Base-by-base conservation (phyloP, 352 stramenopile species). In the Globisporangium paroecandrum region DNA sequence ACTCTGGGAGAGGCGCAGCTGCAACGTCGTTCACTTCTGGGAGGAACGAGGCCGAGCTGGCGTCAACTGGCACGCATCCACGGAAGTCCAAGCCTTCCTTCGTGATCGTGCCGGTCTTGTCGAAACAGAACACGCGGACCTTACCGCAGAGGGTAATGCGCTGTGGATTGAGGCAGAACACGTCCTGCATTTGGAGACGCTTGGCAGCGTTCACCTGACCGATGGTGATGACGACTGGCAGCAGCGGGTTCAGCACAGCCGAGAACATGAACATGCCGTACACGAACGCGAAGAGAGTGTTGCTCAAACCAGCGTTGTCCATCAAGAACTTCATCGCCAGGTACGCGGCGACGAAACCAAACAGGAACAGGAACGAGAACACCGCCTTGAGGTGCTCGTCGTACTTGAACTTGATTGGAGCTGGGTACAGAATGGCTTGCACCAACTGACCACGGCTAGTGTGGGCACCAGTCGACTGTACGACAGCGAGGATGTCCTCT, bases 41-140 rank as follows among this genome's bases (percentile, higher is more conserved):
- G 22, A 74, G 63, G 70, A 89, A 87, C 34, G 85, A 74, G 13
- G 77, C 88, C 20, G 32, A 10, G 8, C 24, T 25, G 20, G 51
- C 20, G 34, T 75, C 65, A 18, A 90, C 75, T 0, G 81, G 81
- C n/a, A 89, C 66, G 34, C 80, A 85, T 38, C 80, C 87, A 62
- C 87, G 68, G 70, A 94, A 97, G 61, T 97, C 84, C 6, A 98
- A 71, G 2, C 92, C 92, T 61, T 97, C 79, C 65, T 97, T 94
- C 22, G 92, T 98, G 57, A 98, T 83, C 20, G 92, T 98, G 7
- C 92, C 92, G 0, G 92, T 98, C 72, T 98, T 98, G 79, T 98
- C 92, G 71, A 98, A 98, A 71, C 90, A 97, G 51, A 91, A 93
- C 7, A 93, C 76, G 49, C 82, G 87, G 9, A 97, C 89, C 70